These are phyloP conservation scores for Chaetoceros tenuissimus DNA, from an alignment of 108 stramenopile genomes.

Conservation along the genomic window DNA sequence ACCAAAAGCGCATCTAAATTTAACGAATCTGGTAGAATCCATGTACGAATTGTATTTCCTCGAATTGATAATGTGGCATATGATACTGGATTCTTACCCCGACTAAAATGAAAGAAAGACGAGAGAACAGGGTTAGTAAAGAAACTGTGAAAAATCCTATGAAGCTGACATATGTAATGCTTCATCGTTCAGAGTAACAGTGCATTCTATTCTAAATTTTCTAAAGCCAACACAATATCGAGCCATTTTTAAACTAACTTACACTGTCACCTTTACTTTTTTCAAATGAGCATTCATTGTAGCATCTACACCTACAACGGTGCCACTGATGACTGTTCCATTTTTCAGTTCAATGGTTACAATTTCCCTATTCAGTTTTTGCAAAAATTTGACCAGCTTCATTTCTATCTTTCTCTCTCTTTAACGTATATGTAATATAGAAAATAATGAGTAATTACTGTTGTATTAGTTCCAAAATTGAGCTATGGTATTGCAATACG, in stretches of 20 bases:
- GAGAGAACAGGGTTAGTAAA: neutral
- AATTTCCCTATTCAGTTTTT: conserved; percentile 95
- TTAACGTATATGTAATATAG: neutral
- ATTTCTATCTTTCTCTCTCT: conserved; percentile 18
- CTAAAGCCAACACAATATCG: too few species aligned
- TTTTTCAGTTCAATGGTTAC: conserved; percentile 99
- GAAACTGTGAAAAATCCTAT: neutral
- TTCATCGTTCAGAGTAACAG: too few species aligned
- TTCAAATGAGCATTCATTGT: conserved; percentile 98
- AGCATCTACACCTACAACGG: conserved; percentile 94
- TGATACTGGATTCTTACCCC: conserved; percentile 83
- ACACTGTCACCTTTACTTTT: conserved; percentile 93
- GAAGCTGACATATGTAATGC: neutral
- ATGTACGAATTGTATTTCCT: conserved; percentile 90
- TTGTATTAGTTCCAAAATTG: too few species aligned
- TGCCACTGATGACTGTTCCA: conserved; percentile 95
- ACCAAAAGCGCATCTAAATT: conserved; percentile 96
- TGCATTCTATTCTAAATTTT: too few species aligned
- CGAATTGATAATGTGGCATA: conserved; percentile 89
- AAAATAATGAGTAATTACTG: too few species aligned
- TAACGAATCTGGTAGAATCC: conserved; percentile 94
- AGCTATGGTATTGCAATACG: too few species aligned
- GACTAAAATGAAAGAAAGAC: conserved; percentile 21
- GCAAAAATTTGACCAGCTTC: conserved; percentile 94
- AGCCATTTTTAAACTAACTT: conserved; percentile 18